Base-by-base conservation (phyloP, 352 stramenopile species). In the Globisporangium heterothallicum region DNA sequence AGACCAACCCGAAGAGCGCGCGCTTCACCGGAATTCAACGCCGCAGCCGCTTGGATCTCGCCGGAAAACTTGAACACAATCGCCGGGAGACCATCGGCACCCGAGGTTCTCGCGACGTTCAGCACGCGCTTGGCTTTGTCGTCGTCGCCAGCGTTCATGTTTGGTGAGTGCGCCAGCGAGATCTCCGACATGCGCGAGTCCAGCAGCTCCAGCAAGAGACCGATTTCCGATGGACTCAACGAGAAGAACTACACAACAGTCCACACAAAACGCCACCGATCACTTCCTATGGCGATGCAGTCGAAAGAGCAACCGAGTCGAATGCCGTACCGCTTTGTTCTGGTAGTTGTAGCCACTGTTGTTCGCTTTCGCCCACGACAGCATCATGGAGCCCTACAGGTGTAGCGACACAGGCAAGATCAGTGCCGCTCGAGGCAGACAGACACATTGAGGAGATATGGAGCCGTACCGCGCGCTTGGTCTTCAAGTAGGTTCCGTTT, bases 161-260 rank as follows among this genome's bases (percentile, higher is more conserved):
- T 91, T 29, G 80, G 72, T 56, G 83, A 85, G 64, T 91, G 83
- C 48, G 68, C 75, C 46, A 93, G 60, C 35, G 78, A 80, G 19
- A 91, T 60, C 61, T 87, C 74, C 22, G 63, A 54, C 22, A 87
- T 70, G 30, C 73, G 76, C 30, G 69, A 63, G 55, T 93, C 80
- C 35, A 93, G 69, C 45, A 90, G 59, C 56, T 93, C 82, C 21
- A 93, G 68, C 41, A 92, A 66, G 29, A 89, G 58, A 9, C 83
- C 83, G 42, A 91, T 70, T 56, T 93, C 83, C 13, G 79, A 80
- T 25, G 80, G 80, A 36, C 76, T 88, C 25, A 93, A 49, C 25
- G 78, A 84, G 60, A 93, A 93, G 50, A 88, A 91, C 83, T 93
- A 49, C n/a, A n/a, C n/a, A n/a, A n/a, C n/a, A n/a, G n/a, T n/a